Conservation (phyloP, 1,284 basidiomycete genomes). For the Austroboletus niveus region DNA sequence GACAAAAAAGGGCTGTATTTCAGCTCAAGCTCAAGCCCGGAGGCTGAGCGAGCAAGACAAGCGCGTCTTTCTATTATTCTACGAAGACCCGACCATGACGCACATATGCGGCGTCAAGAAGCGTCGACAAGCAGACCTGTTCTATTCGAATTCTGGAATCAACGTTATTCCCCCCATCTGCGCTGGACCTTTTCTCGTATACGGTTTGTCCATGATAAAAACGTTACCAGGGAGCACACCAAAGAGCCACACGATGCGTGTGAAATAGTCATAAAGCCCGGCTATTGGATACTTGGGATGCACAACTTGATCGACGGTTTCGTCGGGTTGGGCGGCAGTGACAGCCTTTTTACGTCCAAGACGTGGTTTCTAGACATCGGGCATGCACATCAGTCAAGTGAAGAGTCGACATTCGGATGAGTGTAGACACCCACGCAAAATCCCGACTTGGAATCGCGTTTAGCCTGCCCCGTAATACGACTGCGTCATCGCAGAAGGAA, state of each 20-base stretch:
- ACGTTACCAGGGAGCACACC: constrained; percentile 15
- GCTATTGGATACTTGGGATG: constrained; percentile 19
- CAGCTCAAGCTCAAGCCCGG: no score
- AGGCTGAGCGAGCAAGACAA: no score
- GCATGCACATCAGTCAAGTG: not conserved
- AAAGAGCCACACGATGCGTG: constrained; percentile 12
- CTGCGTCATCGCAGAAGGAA: not conserved
- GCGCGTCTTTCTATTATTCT: no score
- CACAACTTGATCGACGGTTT: constrained; percentile 8
- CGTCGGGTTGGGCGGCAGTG: constrained; percentile 15
- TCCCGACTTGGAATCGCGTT: not conserved
- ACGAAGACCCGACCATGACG: no score
- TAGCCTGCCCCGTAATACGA: constrained; percentile 16
- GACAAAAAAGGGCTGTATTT: no score
- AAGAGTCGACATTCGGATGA: not conserved
- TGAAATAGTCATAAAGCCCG: constrained; percentile 25
- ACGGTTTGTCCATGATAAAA: not conserved
- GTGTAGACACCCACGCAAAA: not conserved
- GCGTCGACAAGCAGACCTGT: no score
- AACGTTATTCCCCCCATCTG: no score
- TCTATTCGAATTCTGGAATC: no score
- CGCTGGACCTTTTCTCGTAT: no score
- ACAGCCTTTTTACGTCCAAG: constrained; percentile 3
- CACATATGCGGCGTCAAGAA: no score
- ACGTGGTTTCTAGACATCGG: not conserved